Conservation (phyloP, 306 rosid genomes). For the Sicyos edulis region DNA sequence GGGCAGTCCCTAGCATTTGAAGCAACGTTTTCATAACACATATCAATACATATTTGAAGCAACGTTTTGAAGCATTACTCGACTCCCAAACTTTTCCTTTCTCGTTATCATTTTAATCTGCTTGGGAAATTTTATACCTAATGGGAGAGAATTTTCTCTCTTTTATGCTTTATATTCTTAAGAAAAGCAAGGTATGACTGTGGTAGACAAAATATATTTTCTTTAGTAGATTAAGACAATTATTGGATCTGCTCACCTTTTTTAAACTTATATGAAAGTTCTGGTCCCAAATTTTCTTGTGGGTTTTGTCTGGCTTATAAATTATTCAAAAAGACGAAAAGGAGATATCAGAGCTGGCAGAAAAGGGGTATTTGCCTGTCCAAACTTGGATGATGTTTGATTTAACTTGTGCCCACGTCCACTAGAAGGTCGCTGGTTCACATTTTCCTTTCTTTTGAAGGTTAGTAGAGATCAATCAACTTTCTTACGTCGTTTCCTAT, state of each 20-base stretch:
- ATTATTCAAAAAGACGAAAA: constrained; percentile 18
- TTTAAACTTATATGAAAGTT: not conserved
- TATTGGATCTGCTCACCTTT: constrained; percentile 23
- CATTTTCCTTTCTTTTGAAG: constrained; percentile 8
- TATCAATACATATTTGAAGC: too few relatives aligned
- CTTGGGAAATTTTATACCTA: not conserved
- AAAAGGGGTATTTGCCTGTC: constrained; percentile 24
- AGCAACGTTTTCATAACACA: too few relatives aligned
- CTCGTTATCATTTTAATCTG: not conserved
- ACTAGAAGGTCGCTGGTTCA: constrained; percentile 4
- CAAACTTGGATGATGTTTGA: constrained; percentile 22
- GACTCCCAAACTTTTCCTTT: constrained; percentile 7
- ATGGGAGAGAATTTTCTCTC: not conserved
- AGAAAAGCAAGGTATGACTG: not conserved
- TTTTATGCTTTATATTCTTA: not conserved
- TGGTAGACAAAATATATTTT: not conserved
- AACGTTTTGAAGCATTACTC: not conserved
- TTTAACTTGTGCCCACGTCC: constrained; percentile 17
- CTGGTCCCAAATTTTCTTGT: constrained; percentile 19
- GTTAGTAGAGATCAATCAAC: not conserved
- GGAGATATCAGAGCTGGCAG: constrained; percentile 34
- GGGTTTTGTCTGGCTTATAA: constrained; percentile 26
- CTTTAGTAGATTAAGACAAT: not conserved
- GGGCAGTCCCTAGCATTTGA: not conserved
- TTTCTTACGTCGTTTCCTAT: not conserved